Percentiles rank a stretch among this genome's conserved stretches.
phyloP scores from a whole-genome alignment of 2,329 filamentous ascomycete genomes.

The Exophiala viscosa region DNA sequence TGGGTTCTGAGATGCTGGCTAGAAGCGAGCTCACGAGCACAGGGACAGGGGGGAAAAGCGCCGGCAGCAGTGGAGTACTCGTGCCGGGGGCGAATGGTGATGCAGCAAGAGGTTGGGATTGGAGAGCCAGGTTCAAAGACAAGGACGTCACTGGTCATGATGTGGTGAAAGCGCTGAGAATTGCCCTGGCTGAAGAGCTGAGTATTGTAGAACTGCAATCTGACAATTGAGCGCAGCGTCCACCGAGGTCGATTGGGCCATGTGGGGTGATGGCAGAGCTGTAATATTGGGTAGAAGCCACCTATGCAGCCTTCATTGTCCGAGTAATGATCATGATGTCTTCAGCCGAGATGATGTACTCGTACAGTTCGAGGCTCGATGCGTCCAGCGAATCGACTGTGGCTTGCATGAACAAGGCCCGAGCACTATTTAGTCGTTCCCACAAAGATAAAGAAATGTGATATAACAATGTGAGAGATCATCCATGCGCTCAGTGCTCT shows the following conservation, averaged over 20 bases:
- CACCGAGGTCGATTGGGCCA: neutral
- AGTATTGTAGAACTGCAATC: conserved; percentile 24
- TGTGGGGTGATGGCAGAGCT: no score
- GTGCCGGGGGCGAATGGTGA: conserved; percentile 32
- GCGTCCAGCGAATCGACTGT: no score
- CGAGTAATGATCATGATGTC: no score
- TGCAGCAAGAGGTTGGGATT: conserved; percentile 65
- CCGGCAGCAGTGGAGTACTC: conserved; percentile 52
- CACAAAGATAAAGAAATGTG: no score
- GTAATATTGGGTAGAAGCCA: no score
- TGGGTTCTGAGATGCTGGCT: conserved; percentile 70
- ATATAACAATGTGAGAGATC: no score
- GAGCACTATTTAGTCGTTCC: no score
- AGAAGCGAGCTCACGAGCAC: conserved; percentile 45
- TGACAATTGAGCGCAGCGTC: neutral
- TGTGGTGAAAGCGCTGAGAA: conserved; percentile 67
- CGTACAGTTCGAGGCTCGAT: no score
- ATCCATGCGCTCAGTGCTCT: no score
- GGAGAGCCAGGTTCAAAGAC: conserved; percentile 57
- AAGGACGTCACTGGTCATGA: conserved; percentile 60
- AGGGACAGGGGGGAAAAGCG: conserved; percentile 43
- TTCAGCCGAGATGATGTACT: no score
- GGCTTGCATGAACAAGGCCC: no score
- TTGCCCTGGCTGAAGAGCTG: conserved; percentile 71
- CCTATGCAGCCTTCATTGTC: no score